Conservation (phyloP, 2,329 filamentous ascomycete species). For the Aspergillus terreus region DNA sequence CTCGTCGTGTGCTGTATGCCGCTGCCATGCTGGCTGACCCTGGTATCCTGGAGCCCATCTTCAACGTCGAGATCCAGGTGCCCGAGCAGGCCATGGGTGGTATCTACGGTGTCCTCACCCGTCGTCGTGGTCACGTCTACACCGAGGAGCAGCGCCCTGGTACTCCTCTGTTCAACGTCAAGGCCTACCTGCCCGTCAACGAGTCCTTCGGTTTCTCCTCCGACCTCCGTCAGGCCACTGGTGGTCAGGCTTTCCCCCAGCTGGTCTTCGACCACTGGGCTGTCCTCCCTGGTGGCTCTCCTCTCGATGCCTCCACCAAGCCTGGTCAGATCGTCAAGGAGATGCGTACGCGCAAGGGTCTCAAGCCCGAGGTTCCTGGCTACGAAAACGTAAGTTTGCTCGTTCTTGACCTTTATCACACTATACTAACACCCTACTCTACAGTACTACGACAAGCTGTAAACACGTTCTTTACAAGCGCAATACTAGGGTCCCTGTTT, state of each 20-base stretch:
- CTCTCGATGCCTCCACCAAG: constrained; percentile 78
- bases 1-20: constrained; percentile 96
- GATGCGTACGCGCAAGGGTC: constrained; percentile 99
- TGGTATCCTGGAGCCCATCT: constrained; percentile 91
- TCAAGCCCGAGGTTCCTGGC: constrained; percentile 92
- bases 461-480: constrained; percentile 49
- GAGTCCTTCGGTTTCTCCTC: constrained; percentile 99
- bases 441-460: constrained; percentile 99
- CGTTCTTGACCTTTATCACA: background rate
- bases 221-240: constrained; percentile 89
- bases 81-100: constrained; percentile 98
- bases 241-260: constrained; percentile 98
- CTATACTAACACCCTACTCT: constrained; percentile 22
- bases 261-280: constrained; percentile 99
- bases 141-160: constrained; percentile 95
- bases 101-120: constrained; percentile 98
- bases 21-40: constrained; percentile 86
- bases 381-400: constrained; percentile 82
- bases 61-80: constrained; percentile 98
- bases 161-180: constrained; percentile 99
- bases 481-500: constrained; percentile 39
- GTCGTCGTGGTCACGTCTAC: constrained; percentile 98
- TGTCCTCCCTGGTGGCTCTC: constrained; percentile 87
- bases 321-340: constrained; percentile 76
- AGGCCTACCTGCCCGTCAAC: constrained; percentile 93